Evolutionary conservation across 2,329 filamentous ascomycete species (phyloP).

Genomic region (Aspergillus pseudoglaucus): DNA sequence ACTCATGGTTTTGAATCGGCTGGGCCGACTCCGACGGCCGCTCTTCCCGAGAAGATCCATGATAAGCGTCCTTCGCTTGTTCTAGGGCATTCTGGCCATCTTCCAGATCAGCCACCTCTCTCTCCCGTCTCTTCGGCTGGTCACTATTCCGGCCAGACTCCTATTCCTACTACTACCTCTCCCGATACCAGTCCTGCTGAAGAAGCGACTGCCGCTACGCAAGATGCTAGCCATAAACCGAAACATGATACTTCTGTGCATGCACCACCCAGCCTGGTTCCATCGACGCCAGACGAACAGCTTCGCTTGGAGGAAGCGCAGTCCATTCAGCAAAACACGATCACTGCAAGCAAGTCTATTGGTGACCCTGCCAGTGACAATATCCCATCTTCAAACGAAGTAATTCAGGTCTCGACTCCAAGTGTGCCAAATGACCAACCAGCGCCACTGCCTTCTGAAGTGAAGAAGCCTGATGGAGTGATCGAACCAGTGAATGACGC

Average conservation of each 20-base stretch:
- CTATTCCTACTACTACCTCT: constrained; percentile 60
- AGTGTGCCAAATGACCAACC: constrained; percentile 10
- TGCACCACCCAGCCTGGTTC: constrained; percentile 26
- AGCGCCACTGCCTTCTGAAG: constrained; percentile 4
- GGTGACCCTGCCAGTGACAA: constrained; percentile 10
- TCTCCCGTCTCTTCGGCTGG: constrained; percentile 60
- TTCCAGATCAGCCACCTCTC: constrained; percentile 30
- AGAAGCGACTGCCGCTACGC: constrained; percentile 42
- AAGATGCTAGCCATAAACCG: constrained; percentile 35
- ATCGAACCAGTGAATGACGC: constrained; percentile 8
- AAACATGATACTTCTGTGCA: constrained; percentile 18
- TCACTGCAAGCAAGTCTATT: constrained; percentile 15
- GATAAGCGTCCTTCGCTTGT: constrained; percentile 23
- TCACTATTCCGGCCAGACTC: constrained; percentile 66
- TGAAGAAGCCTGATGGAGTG: constrained; percentile 9
- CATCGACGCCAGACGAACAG: constrained; percentile 54
- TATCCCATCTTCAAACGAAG: constrained; percentile 17
- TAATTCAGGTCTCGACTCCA: constrained; percentile 14
- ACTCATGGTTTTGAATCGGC: constrained; percentile 17
- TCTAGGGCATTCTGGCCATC: constrained; percentile 16
- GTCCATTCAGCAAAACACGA: constrained; percentile 24
- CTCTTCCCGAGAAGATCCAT: constrained; percentile 19
- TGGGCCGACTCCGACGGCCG: constrained; percentile 9
- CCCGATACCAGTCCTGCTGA: constrained; percentile 69
- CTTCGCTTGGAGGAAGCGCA: constrained; percentile 51